A percentile compares a stretch with the other conserved stretches of the same genome.
Conservation (phyloP, 169 alveolate genomes). For the Cryptosporidium bovis region DNA sequence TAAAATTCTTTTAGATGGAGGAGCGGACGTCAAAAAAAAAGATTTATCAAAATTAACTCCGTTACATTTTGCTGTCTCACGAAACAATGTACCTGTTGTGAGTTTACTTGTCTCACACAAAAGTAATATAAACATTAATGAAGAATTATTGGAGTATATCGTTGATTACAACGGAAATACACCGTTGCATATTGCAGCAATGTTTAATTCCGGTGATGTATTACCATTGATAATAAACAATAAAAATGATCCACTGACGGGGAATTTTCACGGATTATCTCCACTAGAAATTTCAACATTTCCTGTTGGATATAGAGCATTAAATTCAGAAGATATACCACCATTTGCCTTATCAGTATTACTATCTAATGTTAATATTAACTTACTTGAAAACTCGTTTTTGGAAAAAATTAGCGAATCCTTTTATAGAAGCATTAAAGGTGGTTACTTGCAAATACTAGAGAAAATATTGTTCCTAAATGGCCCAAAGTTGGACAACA, state of each 20-base stretch:
- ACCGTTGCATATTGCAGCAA: conserved; percentile 72
- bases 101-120: conserved; percentile 5
- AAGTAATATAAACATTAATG: not conserved
- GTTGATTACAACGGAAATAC: conserved; percentile 63
- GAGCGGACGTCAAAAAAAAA: conserved; percentile 24
- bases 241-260: conserved; percentile 18
- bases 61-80: conserved; percentile 61
- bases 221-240: conserved; percentile 17
- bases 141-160: conserved; percentile 19
- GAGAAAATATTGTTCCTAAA: conserved; percentile 37
- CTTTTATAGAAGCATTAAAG: conserved; percentile 12
- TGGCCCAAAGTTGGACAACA: not conserved
- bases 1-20: conserved; percentile 12
- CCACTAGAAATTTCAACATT: conserved; percentile 61
- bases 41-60: conserved; percentile 64
- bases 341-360: conserved; percentile 42
- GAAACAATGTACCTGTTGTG: conserved; percentile 58
- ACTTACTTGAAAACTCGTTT: not conserved
- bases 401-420: conserved; percentile 1
- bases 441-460: conserved; percentile 36
- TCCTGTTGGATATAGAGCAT: conserved; percentile 69
- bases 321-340: conserved; percentile 35
- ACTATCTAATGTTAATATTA: conserved; percentile 4
- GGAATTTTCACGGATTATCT: conserved; percentile 40
- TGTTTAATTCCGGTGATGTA: conserved; percentile 62